Evolutionary conservation across 306 rosid genomes (phyloP).

Genomic region (Medicago truncatula): DNA sequence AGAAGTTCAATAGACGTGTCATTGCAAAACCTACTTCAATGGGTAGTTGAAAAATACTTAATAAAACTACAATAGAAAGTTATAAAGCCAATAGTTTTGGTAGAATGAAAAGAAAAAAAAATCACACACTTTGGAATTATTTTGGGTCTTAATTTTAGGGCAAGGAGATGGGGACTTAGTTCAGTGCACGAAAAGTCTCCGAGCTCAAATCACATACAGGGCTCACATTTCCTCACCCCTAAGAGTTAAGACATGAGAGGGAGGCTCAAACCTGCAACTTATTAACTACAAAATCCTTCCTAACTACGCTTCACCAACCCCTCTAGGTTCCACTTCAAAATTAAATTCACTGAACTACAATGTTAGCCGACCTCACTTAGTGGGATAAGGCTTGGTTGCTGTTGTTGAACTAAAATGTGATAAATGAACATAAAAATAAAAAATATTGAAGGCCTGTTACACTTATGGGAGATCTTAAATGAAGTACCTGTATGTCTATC

Average conservation of each 20-base stretch:
- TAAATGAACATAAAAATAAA: conserved; percentile 6
- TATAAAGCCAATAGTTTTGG: conserved; percentile 5
- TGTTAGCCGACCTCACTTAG: too few species aligned
- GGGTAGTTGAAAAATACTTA: neutral
- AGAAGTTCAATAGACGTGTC: neutral
- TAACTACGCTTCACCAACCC: neutral
- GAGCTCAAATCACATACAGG: neutral
- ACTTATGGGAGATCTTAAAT: conserved; percentile 26
- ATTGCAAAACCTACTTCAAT: conserved; percentile 32
- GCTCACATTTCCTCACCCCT: conserved; percentile 2
- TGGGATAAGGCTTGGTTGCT: too few species aligned
- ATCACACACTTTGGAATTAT: neutral
- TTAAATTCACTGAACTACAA: conserved; percentile 8
- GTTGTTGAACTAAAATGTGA: conserved; percentile 4
- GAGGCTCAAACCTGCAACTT: conserved; percentile 3
- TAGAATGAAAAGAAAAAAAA: neutral
- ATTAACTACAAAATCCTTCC: neutral
- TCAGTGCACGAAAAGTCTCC: conserved; percentile 1
- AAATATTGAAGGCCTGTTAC: conserved; percentile 17
- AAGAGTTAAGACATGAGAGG: neutral
- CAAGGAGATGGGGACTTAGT: neutral
- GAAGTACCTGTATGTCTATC: conserved; percentile 78
- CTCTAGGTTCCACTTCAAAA: conserved; percentile 6
- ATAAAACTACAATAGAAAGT: conserved; percentile 1
- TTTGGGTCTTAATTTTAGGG: conserved; percentile 13